Base-by-base conservation (phyloP, 306 rosid genomes). In the Rosa rugosa region DNA sequence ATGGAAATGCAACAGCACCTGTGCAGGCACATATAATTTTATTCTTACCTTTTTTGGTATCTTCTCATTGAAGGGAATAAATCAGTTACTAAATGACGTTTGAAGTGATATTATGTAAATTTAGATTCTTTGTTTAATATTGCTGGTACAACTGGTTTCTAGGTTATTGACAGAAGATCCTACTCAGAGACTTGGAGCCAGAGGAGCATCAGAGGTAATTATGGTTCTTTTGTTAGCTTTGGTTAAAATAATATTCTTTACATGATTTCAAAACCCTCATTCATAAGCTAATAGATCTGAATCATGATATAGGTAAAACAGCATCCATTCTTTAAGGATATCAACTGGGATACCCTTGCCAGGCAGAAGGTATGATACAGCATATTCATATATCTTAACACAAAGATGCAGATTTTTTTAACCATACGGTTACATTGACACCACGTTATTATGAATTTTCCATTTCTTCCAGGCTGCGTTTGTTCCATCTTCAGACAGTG, bases 311-410 rank as follows among this genome's bases (percentile, higher is more conserved):
- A 95, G 99, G 99, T 96, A 86, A 96, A 93, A 87, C 93, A 88
- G 75, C 99, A 96, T 82, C 86, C 83, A 51, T 96, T 93, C 89
- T 96, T 93, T 85, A 96, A 96, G 88, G 93, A 96, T 85, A 88
- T 93, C 76, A 96, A 93, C 88, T 96, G 99, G 99, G 98, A 93
- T 80, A 96, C 99, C 18, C 97, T 96, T 77, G 98, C 99, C 76
- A 83, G 98, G 81, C 99, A 96, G 90, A 96, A 96, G 92, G 99
- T 94, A 79, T 34, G 83, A 71, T 11, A 41, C 16, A 62, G 3
- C 13, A 57, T 27, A 81, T 75, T 65, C 62, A 51, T 63, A 53
- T 57, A 77, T 77, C 63, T 41, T 46, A 38, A 41, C 50, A 13
- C 75, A 40, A 49, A 27, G 80, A 40, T 25, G 49, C 75, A 46